Conservation (phyloP, 2,329 filamentous ascomycete species). For the Hymenoscyphus repandus region DNA sequence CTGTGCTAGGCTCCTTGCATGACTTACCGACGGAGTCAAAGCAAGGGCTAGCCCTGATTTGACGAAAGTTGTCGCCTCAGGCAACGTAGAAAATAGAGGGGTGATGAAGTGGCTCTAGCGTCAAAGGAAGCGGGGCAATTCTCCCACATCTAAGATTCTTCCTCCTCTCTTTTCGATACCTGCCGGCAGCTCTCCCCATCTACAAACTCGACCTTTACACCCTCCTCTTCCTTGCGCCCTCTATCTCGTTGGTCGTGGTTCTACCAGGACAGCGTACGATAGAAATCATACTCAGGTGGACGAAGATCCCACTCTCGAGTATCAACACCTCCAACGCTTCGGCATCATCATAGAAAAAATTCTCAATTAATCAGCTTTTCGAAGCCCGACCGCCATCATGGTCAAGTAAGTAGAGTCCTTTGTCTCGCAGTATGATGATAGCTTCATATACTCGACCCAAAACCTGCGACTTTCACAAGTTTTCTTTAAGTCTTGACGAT, state of each 20-base stretch:
- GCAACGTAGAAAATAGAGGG: not conserved
- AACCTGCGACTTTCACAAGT: not conserved
- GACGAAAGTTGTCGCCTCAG: constrained; percentile 3
- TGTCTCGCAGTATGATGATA: not conserved
- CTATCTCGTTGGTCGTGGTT: constrained; percentile 26
- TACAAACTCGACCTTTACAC: constrained; percentile 15
- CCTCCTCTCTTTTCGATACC: not conserved
- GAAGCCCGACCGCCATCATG: constrained; percentile 86
- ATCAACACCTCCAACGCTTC: constrained; percentile 18
- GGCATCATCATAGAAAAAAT: constrained; percentile 25
- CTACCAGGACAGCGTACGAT: constrained; percentile 26
- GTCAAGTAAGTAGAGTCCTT: constrained; percentile 77
- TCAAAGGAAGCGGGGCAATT: not conserved
- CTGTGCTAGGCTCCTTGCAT: not conserved
- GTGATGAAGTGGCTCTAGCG: not conserved
- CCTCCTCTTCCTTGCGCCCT: constrained; percentile 21
- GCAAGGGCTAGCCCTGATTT: constrained; percentile 1
- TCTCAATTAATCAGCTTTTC: constrained; percentile 31
- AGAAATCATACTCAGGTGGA: constrained; percentile 22
- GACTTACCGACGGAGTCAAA: not conserved
- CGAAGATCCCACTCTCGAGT: constrained; percentile 22
- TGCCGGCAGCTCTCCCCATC: constrained; percentile 10
- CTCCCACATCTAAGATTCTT: constrained; percentile 2
- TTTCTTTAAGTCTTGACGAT: not conserved
- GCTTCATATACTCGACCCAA: too few relatives aligned